Percentiles rank a stretch among this genome's conserved stretches.
phyloP scores from a whole-genome alignment of 2,329 filamentous ascomycete species.

The Monilinia fructicola region DNA sequence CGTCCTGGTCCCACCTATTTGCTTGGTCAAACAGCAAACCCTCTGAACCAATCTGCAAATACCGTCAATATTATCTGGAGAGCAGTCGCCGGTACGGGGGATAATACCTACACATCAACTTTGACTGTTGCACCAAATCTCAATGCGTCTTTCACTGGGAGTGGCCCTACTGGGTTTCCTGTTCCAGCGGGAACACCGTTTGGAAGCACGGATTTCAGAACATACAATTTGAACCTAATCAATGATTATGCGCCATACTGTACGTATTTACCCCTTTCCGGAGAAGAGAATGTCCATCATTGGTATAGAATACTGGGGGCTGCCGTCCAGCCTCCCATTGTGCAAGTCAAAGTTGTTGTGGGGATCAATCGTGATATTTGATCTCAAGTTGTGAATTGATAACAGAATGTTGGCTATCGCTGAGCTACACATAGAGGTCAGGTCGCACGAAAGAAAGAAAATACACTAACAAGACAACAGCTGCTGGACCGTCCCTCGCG shows the following conservation, averaged over 20 bases:
- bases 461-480: conserved; percentile 6
- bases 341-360: too few relatives aligned
- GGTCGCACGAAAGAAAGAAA: neutral
- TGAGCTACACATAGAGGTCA: neutral
- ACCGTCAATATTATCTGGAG: conserved; percentile 59
- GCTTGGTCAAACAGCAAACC: conserved; percentile 50
- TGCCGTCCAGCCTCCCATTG: too few relatives aligned
- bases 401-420: neutral
- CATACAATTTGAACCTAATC: conserved; percentile 65
- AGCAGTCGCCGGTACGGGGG: conserved; percentile 52
- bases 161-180: conserved; percentile 59
- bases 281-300: neutral
- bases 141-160: conserved; percentile 60
- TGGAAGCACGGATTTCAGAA: conserved; percentile 61
- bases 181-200: conserved; percentile 62
- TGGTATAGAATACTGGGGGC: neutral
- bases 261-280: conserved; percentile 18
- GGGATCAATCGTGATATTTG: too few relatives aligned
- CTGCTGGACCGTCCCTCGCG: conserved; percentile 57
- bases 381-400: too few relatives aligned
- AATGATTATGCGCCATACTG: conserved; percentile 54
- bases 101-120: conserved; percentile 63
- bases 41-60: conserved; percentile 39
- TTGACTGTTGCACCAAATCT: conserved; percentile 63
- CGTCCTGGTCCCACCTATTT: conserved; percentile 60